These are phyloP conservation scores for Leccinum pachyderme DNA, from an alignment of 1,284 basidiomycete species.

Conservation along the genomic window DNA sequence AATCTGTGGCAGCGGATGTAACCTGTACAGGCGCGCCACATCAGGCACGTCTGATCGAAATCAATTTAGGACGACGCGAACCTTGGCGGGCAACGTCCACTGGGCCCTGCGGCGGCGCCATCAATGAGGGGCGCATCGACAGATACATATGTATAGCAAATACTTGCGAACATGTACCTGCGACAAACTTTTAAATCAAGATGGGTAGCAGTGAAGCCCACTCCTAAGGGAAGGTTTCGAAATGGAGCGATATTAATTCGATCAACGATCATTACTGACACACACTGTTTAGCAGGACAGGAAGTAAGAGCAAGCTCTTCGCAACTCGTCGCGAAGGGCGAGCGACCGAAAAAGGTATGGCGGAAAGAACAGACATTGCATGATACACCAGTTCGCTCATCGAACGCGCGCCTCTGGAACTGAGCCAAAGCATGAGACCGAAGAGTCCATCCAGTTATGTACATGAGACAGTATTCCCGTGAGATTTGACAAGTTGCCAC, in stretches of 20 bases:
- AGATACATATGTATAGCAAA: no score
- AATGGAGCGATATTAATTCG: no score
- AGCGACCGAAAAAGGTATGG: conserved; percentile 6
- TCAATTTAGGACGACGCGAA: neutral
- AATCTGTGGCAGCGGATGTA: neutral
- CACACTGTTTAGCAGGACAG: neutral
- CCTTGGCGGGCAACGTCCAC: conserved; percentile 5
- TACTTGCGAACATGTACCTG: neutral
- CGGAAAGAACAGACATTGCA: neutral
- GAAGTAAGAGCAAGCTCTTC: neutral
- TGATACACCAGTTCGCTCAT: conserved; percentile 3
- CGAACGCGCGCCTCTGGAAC: conserved; percentile 1
- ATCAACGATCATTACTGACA: no score
- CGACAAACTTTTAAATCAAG: conserved; percentile 2
- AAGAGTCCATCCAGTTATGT: neutral
- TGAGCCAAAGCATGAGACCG: conserved; percentile 1
- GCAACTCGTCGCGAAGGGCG: neutral
- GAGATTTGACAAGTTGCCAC: conserved; percentile 5
- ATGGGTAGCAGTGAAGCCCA: no score
- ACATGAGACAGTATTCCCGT: neutral
- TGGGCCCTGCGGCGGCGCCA: conserved; percentile 2
- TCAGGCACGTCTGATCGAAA: conserved; percentile 16
- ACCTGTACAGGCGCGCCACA: conserved; percentile 6
- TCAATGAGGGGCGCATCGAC: neutral
- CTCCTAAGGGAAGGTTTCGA: no score